Base-by-base conservation (phyloP, 208 protist species). In the Crithidia mellificae region DNA sequence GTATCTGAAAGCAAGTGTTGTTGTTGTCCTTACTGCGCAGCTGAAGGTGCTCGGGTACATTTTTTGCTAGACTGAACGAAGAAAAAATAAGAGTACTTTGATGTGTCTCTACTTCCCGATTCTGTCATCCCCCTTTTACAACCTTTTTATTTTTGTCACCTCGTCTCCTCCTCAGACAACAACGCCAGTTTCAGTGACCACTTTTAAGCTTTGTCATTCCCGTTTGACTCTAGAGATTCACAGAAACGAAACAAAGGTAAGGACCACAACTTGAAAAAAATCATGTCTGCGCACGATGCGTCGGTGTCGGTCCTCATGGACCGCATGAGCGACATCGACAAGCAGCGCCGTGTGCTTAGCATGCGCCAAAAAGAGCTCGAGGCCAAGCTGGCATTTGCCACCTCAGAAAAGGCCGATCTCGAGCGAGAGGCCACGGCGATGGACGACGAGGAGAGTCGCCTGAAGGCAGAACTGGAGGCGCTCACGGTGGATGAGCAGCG, bases 341-440 rank as follows among this genome's bases (percentile, higher is more conserved):
- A 78, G 51, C 79, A 85, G 54, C 86, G 88, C 0, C 79, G 89
- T 17, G 44, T 96, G 44, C 68, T 91, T 19, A 69, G 74, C 29
- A 90, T 93, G 77, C 74, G 68, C 11, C 77, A 84, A 51, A 91
- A 91, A 56, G 86, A 94, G 68, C 63, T 83, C 14, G 86, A 96
- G 61, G 78, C 80, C 20, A 78, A 78, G 46, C 68, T 91, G 2
- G 52, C 73, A 2, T 80, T 88, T 57, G 78, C 76, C 6, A 80
- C 73, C 6, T 46, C 90, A 32, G 78, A 91, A 47, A 63, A 85
- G 12, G 71, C 73, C 27, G 70, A 86, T 2, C 67, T 94, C 15
- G 46, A 78, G 41, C 64, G 81, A 32, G 62, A 81, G 34, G 57
- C 30, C 6, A 46, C 58, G 11, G 44, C 39, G 11, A 84, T 86